These are phyloP conservation scores for Dioscorea zingiberensis DNA, from an alignment of 106 monocot genomes.

Conservation along the genomic window DNA sequence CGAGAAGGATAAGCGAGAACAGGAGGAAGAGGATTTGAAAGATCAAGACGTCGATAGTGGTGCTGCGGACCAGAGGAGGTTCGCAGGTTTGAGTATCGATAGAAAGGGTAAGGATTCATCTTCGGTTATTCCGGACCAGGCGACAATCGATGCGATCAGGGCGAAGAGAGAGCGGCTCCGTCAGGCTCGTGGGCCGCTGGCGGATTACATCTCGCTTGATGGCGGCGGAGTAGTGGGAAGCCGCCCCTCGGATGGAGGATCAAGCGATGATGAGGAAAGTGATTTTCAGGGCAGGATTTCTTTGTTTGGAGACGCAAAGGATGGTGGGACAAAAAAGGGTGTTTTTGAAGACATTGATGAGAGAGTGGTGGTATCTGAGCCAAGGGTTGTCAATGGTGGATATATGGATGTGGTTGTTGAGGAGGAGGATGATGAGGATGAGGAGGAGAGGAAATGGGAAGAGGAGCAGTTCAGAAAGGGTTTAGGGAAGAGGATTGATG, in stretches of 20 bases:
- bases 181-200: slow-evolving; percentile 37
- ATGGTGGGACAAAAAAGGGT: slow-evolving; percentile 43
- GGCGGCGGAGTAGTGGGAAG: slow-evolving; percentile 41
- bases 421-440: slow-evolving; percentile 67
- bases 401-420: slow-evolving; percentile 20
- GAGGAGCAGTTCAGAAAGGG: slow-evolving; percentile 95
- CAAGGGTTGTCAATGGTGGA: slow-evolving; percentile 14
- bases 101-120: slow-evolving; percentile 31
- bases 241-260: slow-evolving; percentile 34
- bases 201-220: slow-evolving; percentile 88
- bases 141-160: slow-evolving; percentile 68
- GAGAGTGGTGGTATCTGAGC: slow-evolving; percentile 15
- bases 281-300: slow-evolving; percentile 68
- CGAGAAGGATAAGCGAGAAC: slow-evolving; percentile 12
- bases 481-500: slow-evolving; percentile 76
- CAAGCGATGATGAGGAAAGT: slow-evolving; percentile 83
- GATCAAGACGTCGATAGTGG: not conserved
- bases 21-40: slow-evolving; percentile 10
- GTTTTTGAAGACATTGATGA: slow-evolving; percentile 48
- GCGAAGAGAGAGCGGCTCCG: slow-evolving; percentile 72
- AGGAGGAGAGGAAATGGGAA: slow-evolving; percentile 94
- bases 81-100: slow-evolving; percentile 36
- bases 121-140: slow-evolving; percentile 59
- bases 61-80: not conserved
- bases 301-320: slow-evolving; percentile 44